Evolutionary conservation across 805 yeast species (phyloP), one percentile per base, ranked within the genome.

Genomic region (Zygotorulaspora sp.): DNA sequence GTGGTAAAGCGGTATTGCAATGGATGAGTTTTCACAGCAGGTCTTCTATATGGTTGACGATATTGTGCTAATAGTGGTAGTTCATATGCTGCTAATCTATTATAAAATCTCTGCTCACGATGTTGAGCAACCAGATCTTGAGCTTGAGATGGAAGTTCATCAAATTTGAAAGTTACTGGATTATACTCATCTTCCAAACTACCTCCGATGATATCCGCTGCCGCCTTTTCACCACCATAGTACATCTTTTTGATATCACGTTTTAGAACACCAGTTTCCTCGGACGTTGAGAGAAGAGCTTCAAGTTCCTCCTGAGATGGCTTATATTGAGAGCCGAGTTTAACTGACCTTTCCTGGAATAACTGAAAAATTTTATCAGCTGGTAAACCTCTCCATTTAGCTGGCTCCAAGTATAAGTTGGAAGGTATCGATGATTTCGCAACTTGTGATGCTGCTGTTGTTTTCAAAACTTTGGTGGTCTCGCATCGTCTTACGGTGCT

Each of bases 61-160:
- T 72, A 83, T 60, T 86, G 78, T 28, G 80, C 78, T 47, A 92
- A 70, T 39, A 78, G 73, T 5, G 98, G 98, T 70, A 90, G 73
- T 59, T 90, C 97, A 64, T 82, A 90, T 0, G 97, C 96, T 8
- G 94, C 86, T 30, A 86, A 70, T 52, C 97, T 74, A 55, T 80
- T 80, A 53, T 80, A 78, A 47, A 83, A 77, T 49, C 95, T 78
- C 50, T 76, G 78, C 47, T 77, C 81, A 55, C 97, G 75, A 52
- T 78, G 84, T 47, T 77, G 81, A 39, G 77, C 75, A 22, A 81
- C 73, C 43, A 75, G 73, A 51, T 82, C 80, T 50, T 82, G 94
- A 15, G 92, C 94, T 10, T 67, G 65, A 4, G 80, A 68, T 17
- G 87, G 81, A 45, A 78, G 67, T 53, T 81, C 88, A 54, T 80